Evolutionary conservation across 768 basidiomycete genomes (phyloP).

Genomic region (Lactarius psammicola): DNA sequence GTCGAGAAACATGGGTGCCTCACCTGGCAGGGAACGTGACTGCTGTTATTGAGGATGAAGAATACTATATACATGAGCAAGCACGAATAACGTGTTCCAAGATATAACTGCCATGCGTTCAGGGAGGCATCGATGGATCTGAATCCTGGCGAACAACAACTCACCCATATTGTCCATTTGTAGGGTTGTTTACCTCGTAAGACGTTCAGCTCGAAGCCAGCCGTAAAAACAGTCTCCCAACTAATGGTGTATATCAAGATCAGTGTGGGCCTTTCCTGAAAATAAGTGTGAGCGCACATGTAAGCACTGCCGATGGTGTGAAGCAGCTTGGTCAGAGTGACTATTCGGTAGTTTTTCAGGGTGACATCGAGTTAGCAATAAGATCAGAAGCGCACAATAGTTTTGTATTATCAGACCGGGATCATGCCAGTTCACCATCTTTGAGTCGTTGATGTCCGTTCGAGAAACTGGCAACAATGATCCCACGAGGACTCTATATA

Average conservation of each 20-base stretch:
- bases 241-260: background rate
- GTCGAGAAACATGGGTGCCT: background rate
- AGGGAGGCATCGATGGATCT: background rate
- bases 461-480: background rate
- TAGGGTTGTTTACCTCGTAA: conserved; percentile 12
- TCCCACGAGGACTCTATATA: too few relatives aligned
- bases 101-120: conserved; percentile 3
- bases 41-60: background rate
- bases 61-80: background rate
- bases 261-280: background rate
- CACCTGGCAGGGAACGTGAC: background rate
- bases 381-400: background rate
- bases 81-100: background rate
- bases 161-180: background rate
- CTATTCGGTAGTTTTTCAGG: background rate
- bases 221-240: background rate
- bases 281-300: background rate
- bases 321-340: background rate
- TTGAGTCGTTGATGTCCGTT: background rate
- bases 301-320: background rate
- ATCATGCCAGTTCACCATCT: background rate
- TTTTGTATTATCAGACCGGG: background rate
- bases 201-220: background rate
- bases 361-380: background rate
- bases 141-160: background rate